These are phyloP conservation scores for Dichomitus squalens DNA, from an alignment of 1,284 basidiomycete genomes.

Conservation along the genomic window DNA sequence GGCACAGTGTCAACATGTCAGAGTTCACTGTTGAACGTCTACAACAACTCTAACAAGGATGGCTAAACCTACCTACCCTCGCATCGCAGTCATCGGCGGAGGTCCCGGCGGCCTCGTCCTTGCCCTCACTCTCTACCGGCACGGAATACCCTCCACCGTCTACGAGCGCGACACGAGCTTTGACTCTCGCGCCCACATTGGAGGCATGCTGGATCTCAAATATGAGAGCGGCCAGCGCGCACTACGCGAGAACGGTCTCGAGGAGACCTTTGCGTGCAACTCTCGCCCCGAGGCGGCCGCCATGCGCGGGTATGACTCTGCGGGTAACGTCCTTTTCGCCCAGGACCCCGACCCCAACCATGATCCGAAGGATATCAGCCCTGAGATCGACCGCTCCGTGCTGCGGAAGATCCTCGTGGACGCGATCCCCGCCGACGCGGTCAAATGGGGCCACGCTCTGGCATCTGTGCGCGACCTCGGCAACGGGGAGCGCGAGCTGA, in stretches of 20 bases:
- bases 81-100: conserved; percentile 22
- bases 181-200: conserved; percentile 9
- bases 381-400: conserved; percentile 1
- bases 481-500: background rate
- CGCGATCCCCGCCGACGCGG: background rate
- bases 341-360: background rate
- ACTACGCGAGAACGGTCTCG: conserved; percentile 19
- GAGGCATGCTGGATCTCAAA: conserved; percentile 20
- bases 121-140: conserved; percentile 15
- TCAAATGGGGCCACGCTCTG: conserved; percentile 37
- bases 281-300: conserved; percentile 15
- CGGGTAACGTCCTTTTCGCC: conserved; percentile 2
- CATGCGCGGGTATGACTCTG: background rate
- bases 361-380: background rate
- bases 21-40: too few species aligned
- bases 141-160: conserved; percentile 17
- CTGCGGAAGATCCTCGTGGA: background rate
- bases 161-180: conserved; percentile 18
- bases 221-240: conserved; percentile 20
- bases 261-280: conserved; percentile 5
- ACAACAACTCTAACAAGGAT: background rate
- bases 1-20: too few species aligned
- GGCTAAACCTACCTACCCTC: background rate
- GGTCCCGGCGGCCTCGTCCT: conserved; percentile 14
- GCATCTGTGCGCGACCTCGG: conserved; percentile 58